Base-by-base conservation (phyloP, 2,329 filamentous ascomycete species). In the Hypoxylon rubiginosum region DNA sequence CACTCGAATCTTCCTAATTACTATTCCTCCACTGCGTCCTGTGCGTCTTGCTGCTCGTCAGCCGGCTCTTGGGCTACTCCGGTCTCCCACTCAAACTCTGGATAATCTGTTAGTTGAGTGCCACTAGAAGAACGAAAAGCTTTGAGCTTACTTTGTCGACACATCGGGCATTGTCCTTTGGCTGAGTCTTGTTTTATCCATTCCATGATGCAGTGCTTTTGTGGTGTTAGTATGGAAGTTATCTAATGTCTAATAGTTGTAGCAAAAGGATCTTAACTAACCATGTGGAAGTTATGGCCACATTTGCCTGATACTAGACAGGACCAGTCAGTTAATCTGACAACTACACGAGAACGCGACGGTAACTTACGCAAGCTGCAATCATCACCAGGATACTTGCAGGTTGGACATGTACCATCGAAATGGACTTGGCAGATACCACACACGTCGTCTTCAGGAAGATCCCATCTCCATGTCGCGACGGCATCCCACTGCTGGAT, bases 391-490 rank as follows among this genome's bases (percentile, higher is more conserved):
- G 96, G 96, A 77, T 94, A 98, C 85, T 97, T 97, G 89, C 96
- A 99, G 59, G 94, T 97, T 50, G 96, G 94, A 83, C 96, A 99
- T 26, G 96, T 98, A 64, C 94, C 95, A 79, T 99, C 96, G 78
- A 98, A 99, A 75, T 97, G 92, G 68, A 97, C 94, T 78, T 97
- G 95, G 81, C 96, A 99, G 82, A 99, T 99, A 74, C 96, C 96
- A 75, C 96, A 99, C 68, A 98, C 94, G 78, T 99, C 95, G 82
- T 97, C 95, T 74, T 97, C 94, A 24, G 95, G 94, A 75, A 98
- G 92, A 78, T 98, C 93, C 96, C 96, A 99, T 70, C 93, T 90
- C 96, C 96, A 99, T 59, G 94, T 95, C 17, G 96, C 96, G 68
- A 99, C 93, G 3, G 94, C 92, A 75, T 96, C 91, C 93, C 95